Conservation (phyloP, 345 rosid species). For the Salix suchowensis region DNA sequence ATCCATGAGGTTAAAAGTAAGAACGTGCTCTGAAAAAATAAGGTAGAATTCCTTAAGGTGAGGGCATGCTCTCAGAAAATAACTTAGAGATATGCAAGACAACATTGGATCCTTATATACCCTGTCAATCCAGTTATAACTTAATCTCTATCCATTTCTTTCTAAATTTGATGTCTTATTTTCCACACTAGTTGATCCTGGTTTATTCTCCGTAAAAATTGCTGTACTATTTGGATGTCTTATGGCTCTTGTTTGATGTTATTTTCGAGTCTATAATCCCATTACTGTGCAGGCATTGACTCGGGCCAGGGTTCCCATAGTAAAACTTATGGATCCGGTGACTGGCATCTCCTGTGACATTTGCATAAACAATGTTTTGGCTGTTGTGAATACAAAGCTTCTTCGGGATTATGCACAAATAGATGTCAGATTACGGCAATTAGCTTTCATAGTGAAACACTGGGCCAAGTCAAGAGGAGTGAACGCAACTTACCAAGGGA, state of each 20-base stretch:
- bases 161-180: not conserved
- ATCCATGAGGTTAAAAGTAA: not conserved
- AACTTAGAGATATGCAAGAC: not conserved
- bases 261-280: conserved; percentile 6
- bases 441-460: conserved; percentile 87
- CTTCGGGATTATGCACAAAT: conserved; percentile 73
- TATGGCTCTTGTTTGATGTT: not conserved
- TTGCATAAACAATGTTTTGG: conserved; percentile 87
- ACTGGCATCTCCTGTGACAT: conserved; percentile 95
- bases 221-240: not conserved
- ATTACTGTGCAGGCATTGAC: conserved; percentile 59
- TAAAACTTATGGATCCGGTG: conserved; percentile 92
- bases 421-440: conserved; percentile 75
- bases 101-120: not conserved
- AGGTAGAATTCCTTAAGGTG: not conserved
- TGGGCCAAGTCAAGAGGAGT: conserved; percentile 98
- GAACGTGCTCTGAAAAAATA: not conserved
- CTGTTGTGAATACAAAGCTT: conserved; percentile 96
- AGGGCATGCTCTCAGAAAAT: not conserved
- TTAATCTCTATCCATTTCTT: not conserved
- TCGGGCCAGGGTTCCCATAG: conserved; percentile 94
- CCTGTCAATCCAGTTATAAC: not conserved
- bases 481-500: conserved; percentile 93
- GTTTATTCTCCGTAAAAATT: not conserved
- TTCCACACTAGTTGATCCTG: not conserved